Percentiles rank a stretch among this genome's conserved stretches.
These are phyloP conservation scores for Carex littledalei DNA, from an alignment of 176 grass and related monocot species.

Conservation along the genomic window DNA sequence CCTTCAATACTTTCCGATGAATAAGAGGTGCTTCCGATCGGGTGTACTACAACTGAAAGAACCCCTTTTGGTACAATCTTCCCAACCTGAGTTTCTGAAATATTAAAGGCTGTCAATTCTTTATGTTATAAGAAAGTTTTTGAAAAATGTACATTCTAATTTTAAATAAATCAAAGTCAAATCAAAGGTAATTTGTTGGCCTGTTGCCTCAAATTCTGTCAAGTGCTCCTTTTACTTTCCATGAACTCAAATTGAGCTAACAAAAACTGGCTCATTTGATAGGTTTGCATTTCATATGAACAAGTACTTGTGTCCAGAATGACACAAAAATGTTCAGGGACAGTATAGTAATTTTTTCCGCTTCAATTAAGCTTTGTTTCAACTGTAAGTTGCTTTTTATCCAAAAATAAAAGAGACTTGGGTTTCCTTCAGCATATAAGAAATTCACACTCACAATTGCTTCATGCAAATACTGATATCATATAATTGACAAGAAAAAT, in stretches of 20 bases:
- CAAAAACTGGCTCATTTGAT: neutral
- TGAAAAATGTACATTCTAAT: constrained; percentile 8
- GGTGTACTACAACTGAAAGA: constrained; percentile 61
- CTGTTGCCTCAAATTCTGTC: neutral
- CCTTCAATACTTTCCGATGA: constrained; percentile 41
- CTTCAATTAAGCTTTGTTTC: neutral
- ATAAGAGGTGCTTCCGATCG: constrained; percentile 34
- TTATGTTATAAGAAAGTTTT: constrained; percentile 14
- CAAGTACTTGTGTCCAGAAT: neutral
- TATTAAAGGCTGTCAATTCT: constrained; percentile 20
- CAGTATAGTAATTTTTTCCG: neutral
- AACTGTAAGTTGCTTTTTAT: neutral
- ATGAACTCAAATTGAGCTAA: neutral
- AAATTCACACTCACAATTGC: neutral
- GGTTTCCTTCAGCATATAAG: neutral
- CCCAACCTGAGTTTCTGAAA: constrained; percentile 49
- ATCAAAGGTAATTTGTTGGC: neutral
- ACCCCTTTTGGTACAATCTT: constrained; percentile 55
- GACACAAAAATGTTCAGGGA: neutral
- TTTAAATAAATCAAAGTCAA: neutral
- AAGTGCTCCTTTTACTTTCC: neutral
- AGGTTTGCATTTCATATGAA: neutral
- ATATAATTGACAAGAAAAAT: neutral
- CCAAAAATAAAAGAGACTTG: neutral
- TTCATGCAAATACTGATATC: neutral